phyloP scores from a whole-genome alignment of 2,329 filamentous ascomycete species.

The Diaporthe amygdali region DNA sequence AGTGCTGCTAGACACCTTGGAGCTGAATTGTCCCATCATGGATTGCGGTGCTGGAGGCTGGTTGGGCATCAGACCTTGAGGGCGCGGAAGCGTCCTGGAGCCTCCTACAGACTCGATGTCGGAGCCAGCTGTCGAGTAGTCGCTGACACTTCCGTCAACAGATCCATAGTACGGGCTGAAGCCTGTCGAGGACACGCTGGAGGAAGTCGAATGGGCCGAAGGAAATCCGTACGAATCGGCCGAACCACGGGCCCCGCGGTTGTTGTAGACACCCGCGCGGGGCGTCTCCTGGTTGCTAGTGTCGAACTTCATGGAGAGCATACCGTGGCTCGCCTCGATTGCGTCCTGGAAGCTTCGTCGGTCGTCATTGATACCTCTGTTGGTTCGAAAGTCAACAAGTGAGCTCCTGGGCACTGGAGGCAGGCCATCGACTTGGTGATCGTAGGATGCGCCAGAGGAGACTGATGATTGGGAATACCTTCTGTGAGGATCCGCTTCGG shows the following conservation, averaged over 20 bases:
- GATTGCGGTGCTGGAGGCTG: slow-evolving; percentile 83
- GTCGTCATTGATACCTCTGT: slow-evolving; percentile 47
- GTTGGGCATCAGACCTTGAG: slow-evolving; percentile 66
- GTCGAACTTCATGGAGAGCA: slow-evolving; percentile 77
- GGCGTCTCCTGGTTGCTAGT: slow-evolving; percentile 79
- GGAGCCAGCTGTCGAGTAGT: slow-evolving; percentile 89
- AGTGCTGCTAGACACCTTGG: slow-evolving; percentile 91
- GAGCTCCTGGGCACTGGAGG: slow-evolving; percentile 59
- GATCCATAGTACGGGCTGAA: slow-evolving; percentile 88
- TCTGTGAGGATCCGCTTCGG: slow-evolving; percentile 61
- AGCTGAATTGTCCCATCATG: slow-evolving; percentile 99
- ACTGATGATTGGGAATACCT: slow-evolving; percentile 88
- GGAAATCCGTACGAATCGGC: slow-evolving; percentile 92
- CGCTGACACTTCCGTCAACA: slow-evolving; percentile 78
- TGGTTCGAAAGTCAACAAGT: slow-evolving; percentile 64
- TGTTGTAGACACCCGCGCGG: slow-evolving; percentile 78
- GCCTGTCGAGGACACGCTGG: slow-evolving; percentile 85
- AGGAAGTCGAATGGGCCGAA: slow-evolving; percentile 81
- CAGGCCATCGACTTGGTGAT: slow-evolving; percentile 37
- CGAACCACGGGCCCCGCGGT: slow-evolving; percentile 71
- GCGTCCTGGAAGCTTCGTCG: slow-evolving; percentile 82
- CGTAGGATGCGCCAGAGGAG: slow-evolving; percentile 55
- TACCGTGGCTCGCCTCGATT: slow-evolving; percentile 89
- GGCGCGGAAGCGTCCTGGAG: slow-evolving; percentile 83
- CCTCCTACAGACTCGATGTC: slow-evolving; percentile 79